phyloP scores from a whole-genome alignment of 2,329 filamentous ascomycete species.

The Gnomoniopsis smithogilvyi region DNA sequence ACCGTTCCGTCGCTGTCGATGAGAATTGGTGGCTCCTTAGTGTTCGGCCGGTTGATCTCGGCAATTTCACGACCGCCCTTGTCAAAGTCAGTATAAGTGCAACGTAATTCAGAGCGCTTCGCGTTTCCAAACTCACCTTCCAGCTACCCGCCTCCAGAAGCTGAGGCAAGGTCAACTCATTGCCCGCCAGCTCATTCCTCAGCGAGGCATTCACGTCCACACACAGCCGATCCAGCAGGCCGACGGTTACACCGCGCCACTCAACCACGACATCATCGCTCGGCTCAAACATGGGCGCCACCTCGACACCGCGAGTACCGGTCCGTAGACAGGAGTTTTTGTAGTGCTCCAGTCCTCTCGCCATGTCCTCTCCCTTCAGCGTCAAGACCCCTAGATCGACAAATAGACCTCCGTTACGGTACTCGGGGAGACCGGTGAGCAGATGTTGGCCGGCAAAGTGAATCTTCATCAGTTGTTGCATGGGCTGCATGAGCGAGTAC shows the following conservation, averaged over 20 bases:
- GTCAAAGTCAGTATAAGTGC: slow-evolving; percentile 4
- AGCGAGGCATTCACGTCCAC: slow-evolving; percentile 59
- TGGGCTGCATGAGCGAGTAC: slow-evolving; percentile 69
- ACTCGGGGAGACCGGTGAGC: slow-evolving; percentile 67
- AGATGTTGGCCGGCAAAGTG: slow-evolving; percentile 51
- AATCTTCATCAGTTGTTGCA: slow-evolving; percentile 48
- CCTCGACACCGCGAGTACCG: slow-evolving; percentile 58
- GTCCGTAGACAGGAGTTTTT: slow-evolving; percentile 67
- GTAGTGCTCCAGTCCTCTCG: slow-evolving; percentile 43
- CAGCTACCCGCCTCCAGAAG: slow-evolving; percentile 94
- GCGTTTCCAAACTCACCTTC: slow-evolving; percentile 65
- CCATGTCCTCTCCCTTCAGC: slow-evolving; percentile 42
- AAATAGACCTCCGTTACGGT: slow-evolving; percentile 68
- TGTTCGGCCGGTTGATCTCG: slow-evolving; percentile 92
- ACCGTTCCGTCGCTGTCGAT: slow-evolving; percentile 96
- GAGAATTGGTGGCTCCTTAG: slow-evolving; percentile 93
- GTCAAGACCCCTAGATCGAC: slow-evolving; percentile 55
- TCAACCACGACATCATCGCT: slow-evolving; percentile 62
- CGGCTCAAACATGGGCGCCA: slow-evolving; percentile 57
- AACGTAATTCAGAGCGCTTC: neutral
- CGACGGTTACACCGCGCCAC: slow-evolving; percentile 63
- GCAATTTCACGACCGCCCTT: slow-evolving; percentile 94
- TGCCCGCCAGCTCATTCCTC: slow-evolving; percentile 60
- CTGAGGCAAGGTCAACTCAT: slow-evolving; percentile 77
- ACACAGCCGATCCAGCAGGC: slow-evolving; percentile 54